Evolutionary conservation across 129 eudicot species (phyloP), one percentile per base, ranked within the genome.

Genomic region (Tagetes patula): DNA sequence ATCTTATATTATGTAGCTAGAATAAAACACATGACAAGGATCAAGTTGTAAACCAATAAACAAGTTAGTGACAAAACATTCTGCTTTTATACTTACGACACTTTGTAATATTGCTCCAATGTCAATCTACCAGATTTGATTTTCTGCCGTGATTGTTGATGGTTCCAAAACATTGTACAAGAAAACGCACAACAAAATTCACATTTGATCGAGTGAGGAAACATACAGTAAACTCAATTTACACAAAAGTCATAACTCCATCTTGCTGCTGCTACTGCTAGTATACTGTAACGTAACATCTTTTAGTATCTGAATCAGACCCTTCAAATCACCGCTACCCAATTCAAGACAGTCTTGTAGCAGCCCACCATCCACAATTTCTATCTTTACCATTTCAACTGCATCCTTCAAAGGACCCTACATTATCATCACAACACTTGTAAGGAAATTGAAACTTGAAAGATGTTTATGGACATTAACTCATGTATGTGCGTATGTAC

Each of bases 341-440:
- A 92, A 30, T 67, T 92, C 91, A 72, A 92, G 88, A 78, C 94
- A 92, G 77, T 92, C 97, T 81, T 64, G 81, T 10, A 92, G 82
- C 73, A 85, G 79, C 31, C 79, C 97, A 68, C 96, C 97, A 8
- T 89, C 96, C 66, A 89, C 76, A 36, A 90, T 80, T 81, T 92
- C 91, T 50, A 65, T 74, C 70, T 82, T 81, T 74, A 86, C 42
- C 14, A 69, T 76, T 85, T 79, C 89, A 70, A 87, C 82, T 46
- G 81, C 62, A 69, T 89, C 97, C 75, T 85, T 82, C 82, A 92
- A 72, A 27, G 93, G 89, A 70, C 94, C 97, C 97, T 91, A 89
- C 75, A 79, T 78, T 72, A 37, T 55, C 31, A 81, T 69, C 58
- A 54, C 14, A 67, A 4, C 45, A 34, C 12, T 59, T 32, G 20